Evolutionary conservation across 2,329 filamentous ascomycete genomes (phyloP).

Genomic region (Byssoonygena ceratinophila): DNA sequence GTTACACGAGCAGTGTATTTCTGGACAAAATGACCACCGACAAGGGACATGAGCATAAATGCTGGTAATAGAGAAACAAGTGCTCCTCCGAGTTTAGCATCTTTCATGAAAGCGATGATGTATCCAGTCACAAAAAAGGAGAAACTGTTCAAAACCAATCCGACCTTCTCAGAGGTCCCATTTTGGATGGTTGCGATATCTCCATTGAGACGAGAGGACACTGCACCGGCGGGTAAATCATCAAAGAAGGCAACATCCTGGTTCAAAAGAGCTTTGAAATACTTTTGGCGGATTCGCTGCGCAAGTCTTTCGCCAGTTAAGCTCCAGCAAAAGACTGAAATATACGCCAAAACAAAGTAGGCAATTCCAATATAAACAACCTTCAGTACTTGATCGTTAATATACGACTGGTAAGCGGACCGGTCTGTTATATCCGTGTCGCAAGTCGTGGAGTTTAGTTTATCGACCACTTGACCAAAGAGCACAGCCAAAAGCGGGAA

Average conservation of each 20-base stretch:
- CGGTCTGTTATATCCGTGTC: background rate
- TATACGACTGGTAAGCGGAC: constrained; percentile 30
- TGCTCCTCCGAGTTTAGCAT: constrained; percentile 38
- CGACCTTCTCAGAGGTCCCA: constrained; percentile 43
- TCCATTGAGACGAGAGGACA: constrained; percentile 38
- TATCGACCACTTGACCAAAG: constrained; percentile 26
- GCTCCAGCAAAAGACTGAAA: constrained; percentile 50
- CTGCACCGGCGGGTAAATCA: constrained; percentile 37
- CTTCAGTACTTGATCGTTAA: constrained; percentile 45
- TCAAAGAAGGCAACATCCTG: constrained; percentile 46
- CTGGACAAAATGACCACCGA: constrained; percentile 37
- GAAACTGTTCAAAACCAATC: constrained; percentile 36
- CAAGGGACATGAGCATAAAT: constrained; percentile 37
- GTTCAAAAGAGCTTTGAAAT: constrained; percentile 45
- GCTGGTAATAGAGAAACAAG: constrained; percentile 39
- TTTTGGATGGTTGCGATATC: constrained; percentile 40
- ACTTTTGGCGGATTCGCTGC: constrained; percentile 47
- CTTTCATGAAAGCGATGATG: constrained; percentile 41
- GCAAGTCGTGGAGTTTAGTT: constrained; percentile 23
- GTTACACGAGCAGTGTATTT: constrained; percentile 39
- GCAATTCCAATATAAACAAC: constrained; percentile 50
- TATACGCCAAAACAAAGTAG: constrained; percentile 49
- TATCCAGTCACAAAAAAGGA: constrained; percentile 42
- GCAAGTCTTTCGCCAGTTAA: constrained; percentile 49
- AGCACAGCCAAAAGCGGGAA: constrained; percentile 26